Percentiles rank a stretch among this genome's conserved stretches.
These are phyloP conservation scores for Blastobotrys serpentis DNA, from an alignment of 1,139 yeast genomes.

Conservation along the genomic window DNA sequence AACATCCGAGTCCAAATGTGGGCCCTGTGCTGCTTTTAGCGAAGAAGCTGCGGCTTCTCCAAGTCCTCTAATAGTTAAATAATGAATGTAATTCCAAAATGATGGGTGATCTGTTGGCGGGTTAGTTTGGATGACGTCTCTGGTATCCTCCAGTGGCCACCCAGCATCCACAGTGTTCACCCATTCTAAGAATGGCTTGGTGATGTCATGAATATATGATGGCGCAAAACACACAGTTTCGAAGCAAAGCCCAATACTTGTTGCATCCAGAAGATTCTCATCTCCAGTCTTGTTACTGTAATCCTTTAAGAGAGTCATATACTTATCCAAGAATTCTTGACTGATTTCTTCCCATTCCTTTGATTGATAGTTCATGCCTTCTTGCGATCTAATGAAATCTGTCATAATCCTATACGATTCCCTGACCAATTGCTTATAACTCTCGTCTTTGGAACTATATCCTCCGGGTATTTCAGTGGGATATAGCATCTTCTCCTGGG, in stretches of 20 bases:
- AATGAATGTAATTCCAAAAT: constrained; percentile 67
- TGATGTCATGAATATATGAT: constrained; percentile 20
- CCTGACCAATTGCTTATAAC: constrained; percentile 41
- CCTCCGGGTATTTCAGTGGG: constrained; percentile 42
- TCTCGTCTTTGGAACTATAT: constrained; percentile 36
- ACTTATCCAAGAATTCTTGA: constrained; percentile 17
- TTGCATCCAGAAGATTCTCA: constrained; percentile 23
- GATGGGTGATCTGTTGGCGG: constrained; percentile 53
- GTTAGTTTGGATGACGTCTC: constrained; percentile 36
- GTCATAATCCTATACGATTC: constrained; percentile 33
- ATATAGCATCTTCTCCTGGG: constrained; percentile 39
- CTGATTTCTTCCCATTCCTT: constrained; percentile 8
- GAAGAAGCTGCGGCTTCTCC: constrained; percentile 47
- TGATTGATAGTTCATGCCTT: constrained; percentile 1
- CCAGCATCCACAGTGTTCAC: constrained; percentile 27
- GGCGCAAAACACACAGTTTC: constrained; percentile 26
- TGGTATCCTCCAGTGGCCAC: constrained; percentile 22
- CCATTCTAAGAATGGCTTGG: constrained; percentile 28
- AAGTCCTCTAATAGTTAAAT: constrained; percentile 61
- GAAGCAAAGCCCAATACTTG: constrained; percentile 26
- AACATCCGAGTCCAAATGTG: constrained; percentile 20
- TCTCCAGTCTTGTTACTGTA: constrained; percentile 18
- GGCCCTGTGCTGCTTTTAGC: constrained; percentile 19
- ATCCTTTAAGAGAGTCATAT: constrained; percentile 16
- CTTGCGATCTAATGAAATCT: constrained; percentile 5